Evolutionary conservation across 345 rosid species (phyloP).

Genomic region (Gynandropsis gynandra): DNA sequence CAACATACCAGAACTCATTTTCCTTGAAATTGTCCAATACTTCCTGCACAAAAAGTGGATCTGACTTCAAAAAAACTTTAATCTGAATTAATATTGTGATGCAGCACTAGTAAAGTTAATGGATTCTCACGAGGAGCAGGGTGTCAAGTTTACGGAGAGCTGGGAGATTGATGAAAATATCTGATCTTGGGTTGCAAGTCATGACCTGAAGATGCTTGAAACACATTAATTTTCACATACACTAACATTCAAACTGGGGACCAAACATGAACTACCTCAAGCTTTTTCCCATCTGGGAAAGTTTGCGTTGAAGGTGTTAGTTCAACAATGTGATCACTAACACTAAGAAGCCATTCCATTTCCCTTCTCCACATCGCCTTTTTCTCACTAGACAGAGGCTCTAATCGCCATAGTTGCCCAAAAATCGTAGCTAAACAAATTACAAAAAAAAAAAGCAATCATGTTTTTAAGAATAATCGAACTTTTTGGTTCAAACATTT

Average conservation of each 20-base stretch:
- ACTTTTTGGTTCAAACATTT: background rate
- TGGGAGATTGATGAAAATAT: slow-evolving; percentile 78
- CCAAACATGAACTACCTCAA: slow-evolving; percentile 51
- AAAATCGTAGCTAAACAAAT: slow-evolving; percentile 76
- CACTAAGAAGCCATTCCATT: slow-evolving; percentile 81
- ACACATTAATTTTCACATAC: no score
- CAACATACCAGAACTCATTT: slow-evolving; percentile 89
- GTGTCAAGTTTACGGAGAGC: slow-evolving; percentile 84
- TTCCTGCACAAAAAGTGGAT: slow-evolving; percentile 40
- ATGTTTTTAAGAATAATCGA: no score
- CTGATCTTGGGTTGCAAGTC: slow-evolving; percentile 89
- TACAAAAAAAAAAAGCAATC: no score
- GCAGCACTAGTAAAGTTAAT: no score
- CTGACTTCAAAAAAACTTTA: background rate
- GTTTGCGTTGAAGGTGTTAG: slow-evolving; percentile 87
- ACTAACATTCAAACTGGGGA: background rate
- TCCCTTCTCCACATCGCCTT: slow-evolving; percentile 93
- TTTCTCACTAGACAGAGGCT: slow-evolving; percentile 63
- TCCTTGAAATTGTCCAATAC: slow-evolving; percentile 64
- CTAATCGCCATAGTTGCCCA: slow-evolving; percentile 95
- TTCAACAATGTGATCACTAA: slow-evolving; percentile 87
- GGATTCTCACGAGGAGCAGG: no score
- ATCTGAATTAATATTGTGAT: no score
- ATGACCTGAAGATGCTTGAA: slow-evolving; percentile 61
- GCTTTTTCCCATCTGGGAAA: slow-evolving; percentile 76